Evolutionary conservation across 2,329 filamentous ascomycete genomes (phyloP).

Genomic region (Verticillium nonalfalfae): DNA sequence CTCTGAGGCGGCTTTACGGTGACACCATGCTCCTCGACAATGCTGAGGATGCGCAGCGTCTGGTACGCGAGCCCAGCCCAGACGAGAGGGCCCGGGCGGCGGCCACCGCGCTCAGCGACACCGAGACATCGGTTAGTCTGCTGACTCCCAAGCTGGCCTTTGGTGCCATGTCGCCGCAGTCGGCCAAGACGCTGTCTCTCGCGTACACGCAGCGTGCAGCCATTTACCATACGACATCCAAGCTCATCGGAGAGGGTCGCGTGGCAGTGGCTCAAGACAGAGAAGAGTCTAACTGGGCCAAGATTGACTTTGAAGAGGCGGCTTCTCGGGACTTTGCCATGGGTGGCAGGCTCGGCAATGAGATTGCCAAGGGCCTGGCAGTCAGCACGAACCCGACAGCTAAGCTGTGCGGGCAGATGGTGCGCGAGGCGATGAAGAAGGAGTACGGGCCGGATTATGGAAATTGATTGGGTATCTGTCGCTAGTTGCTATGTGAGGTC

Average conservation of each 20-base stretch:
- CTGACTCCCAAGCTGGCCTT: constrained; percentile 46
- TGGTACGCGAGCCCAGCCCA: constrained; percentile 29
- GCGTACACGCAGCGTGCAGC: constrained; percentile 68
- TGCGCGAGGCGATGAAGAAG: constrained; percentile 63
- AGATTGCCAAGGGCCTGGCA: constrained; percentile 57
- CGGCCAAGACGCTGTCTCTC: constrained; percentile 60
- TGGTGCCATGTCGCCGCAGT: constrained; percentile 54
- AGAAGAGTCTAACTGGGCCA: constrained; percentile 42
- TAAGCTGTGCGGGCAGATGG: constrained; percentile 64
- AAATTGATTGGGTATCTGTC: constrained; percentile 8
- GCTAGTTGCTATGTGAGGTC: background rate
- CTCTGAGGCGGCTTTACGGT: constrained; percentile 54
- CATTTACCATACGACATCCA: constrained; percentile 54
- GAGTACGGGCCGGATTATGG: constrained; percentile 53
- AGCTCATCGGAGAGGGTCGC: constrained; percentile 29
- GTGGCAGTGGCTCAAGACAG: constrained; percentile 31
- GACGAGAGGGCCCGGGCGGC: constrained; percentile 32
- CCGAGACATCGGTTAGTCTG: constrained; percentile 51
- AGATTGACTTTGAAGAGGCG: constrained; percentile 53
- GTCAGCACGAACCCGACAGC: constrained; percentile 63
- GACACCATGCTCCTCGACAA: constrained; percentile 48
- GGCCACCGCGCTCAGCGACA: constrained; percentile 40
- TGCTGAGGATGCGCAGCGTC: constrained; percentile 28
- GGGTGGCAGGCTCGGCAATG: constrained; percentile 59
- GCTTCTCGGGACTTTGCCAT: constrained; percentile 58